phyloP scores from a whole-genome alignment of 495 filamentous ascomycete species.

The Aspergillus bridgeri region DNA sequence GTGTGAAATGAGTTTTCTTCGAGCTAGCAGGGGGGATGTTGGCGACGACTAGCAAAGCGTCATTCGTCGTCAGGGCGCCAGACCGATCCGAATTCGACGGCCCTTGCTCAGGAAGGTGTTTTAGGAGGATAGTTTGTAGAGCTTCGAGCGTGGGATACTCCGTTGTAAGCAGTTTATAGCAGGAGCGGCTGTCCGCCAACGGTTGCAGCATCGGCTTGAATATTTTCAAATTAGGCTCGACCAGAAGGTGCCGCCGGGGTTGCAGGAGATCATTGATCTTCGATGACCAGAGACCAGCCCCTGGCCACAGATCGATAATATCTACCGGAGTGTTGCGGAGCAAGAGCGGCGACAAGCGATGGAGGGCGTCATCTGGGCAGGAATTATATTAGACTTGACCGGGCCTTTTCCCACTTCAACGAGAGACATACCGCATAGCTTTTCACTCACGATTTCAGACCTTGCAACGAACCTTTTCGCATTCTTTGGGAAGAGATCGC shows the following conservation, averaged over 20 bases:
- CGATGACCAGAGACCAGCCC: constrained; percentile 66
- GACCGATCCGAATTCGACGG: constrained; percentile 19
- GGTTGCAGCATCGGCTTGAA: constrained; percentile 59
- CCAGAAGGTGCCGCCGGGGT: constrained; percentile 74
- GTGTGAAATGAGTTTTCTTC: constrained; percentile 39
- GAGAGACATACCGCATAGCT: constrained; percentile 55
- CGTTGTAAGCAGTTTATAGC: constrained; percentile 47
- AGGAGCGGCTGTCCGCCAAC: constrained; percentile 55
- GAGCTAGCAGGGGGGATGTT: constrained; percentile 40
- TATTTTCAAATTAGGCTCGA: constrained; percentile 57
- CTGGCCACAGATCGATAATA: constrained; percentile 82
- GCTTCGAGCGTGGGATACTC: constrained; percentile 47
- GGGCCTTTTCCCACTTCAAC: not conserved
- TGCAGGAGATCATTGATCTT: constrained; percentile 69
- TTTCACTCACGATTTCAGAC: constrained; percentile 51
- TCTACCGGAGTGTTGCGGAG: constrained; percentile 64
- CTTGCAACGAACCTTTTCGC: not conserved
- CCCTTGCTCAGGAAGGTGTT: constrained; percentile 37
- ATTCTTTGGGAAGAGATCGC: constrained; percentile 5
- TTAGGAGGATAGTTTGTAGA: constrained; percentile 44
- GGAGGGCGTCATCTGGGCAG: constrained; percentile 44
- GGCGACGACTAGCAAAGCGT: constrained; percentile 64
- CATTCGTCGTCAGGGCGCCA: constrained; percentile 46
- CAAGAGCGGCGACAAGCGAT: constrained; percentile 58
- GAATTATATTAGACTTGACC: not conserved